These are phyloP conservation scores for Gracilariopsis chorda DNA, from an alignment of 23 red algal genomes.

Conservation along the genomic window DNA sequence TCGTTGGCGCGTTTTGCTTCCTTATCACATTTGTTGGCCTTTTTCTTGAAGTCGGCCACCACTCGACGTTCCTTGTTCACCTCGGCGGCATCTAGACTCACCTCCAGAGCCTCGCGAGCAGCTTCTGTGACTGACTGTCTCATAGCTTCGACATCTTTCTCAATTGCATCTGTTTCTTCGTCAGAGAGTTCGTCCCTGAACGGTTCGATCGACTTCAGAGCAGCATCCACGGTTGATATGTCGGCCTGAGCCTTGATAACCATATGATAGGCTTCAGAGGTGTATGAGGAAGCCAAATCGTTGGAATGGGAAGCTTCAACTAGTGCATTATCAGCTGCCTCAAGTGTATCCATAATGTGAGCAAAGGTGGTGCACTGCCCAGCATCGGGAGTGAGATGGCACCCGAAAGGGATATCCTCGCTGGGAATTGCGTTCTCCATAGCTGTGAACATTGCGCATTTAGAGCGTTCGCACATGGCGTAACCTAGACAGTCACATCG, in stretches of 20 bases:
- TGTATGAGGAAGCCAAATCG: not conserved
- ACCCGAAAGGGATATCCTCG: not conserved
- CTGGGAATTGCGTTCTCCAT: conserved; percentile 23
- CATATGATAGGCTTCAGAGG: not conserved
- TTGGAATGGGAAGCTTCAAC: not conserved
- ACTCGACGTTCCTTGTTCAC: not conserved
- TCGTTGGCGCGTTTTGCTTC: not conserved
- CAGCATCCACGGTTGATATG: not conserved
- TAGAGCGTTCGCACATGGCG: conserved; percentile 13
- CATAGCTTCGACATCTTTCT: not conserved
- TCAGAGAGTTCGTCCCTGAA: not conserved
- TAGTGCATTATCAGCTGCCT: conserved; percentile 14
- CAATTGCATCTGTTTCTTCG: not conserved
- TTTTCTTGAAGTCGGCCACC: not conserved
- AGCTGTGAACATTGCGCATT: not conserved
- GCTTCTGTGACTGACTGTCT: not conserved
- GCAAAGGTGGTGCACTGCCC: conserved; percentile 29
- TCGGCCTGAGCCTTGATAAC: not conserved
- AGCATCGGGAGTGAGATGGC: conserved; percentile 6
- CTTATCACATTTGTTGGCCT: not conserved
- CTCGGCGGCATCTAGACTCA: not conserved
- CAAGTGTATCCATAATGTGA: not conserved
- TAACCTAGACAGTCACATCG: conserved; percentile 25
- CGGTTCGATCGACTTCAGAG: not conserved
- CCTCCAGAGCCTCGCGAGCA: not conserved